Evolutionary conservation across 805 yeast species (phyloP).

Genomic region (Myxozyma melibiosi): DNA sequence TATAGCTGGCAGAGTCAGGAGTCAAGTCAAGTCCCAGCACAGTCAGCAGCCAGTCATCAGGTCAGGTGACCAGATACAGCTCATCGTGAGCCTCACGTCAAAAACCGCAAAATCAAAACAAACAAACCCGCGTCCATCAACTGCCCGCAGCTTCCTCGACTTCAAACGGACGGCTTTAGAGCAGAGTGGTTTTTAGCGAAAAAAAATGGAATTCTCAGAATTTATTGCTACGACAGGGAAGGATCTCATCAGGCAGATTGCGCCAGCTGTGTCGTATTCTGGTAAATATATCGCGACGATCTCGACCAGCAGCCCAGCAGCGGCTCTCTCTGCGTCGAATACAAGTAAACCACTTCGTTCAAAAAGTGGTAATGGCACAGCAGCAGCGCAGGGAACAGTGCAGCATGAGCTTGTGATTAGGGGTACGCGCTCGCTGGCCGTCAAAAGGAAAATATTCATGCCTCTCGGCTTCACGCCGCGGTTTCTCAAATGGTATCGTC

Average conservation of each 20-base stretch:
- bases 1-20: no score
- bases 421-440: conserved; percentile 15
- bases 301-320: background rate
- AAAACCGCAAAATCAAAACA: no score
- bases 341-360: background rate
- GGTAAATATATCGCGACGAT: conserved; percentile 25
- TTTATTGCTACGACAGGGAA: conserved; percentile 7
- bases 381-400: background rate
- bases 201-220: conserved; percentile 25
- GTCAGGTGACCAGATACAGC: no score
- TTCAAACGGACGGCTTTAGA: background rate
- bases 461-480: conserved; percentile 21
- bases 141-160: no score
- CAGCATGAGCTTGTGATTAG: conserved; percentile 17
- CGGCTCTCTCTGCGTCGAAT: background rate
- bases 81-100: no score
- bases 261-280: conserved; percentile 9
- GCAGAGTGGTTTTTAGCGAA: background rate
- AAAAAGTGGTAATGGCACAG: background rate
- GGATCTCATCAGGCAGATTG: background rate
- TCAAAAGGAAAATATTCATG: conserved; percentile 19
- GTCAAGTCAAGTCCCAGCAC: no score
- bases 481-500: conserved; percentile 24
- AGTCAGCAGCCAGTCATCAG: no score
- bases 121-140: no score